Base-by-base conservation (phyloP, 1,284 basidiomycete genomes). In the Rhodotorula mucilaginosa region DNA sequence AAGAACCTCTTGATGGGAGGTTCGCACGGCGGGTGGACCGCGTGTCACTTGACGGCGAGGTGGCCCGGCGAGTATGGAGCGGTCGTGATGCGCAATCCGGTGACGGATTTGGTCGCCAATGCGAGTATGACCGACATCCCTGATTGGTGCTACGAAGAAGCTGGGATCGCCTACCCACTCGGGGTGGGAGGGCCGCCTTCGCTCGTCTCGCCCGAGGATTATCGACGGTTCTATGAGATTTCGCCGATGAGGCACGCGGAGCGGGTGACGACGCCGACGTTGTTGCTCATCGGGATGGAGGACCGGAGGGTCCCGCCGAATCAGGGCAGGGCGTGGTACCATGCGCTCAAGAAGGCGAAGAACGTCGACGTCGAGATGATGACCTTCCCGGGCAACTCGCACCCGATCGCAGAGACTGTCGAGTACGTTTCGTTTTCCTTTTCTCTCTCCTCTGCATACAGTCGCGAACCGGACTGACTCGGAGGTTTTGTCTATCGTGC, bases 11-110 rank as follows among this genome's bases (percentile, higher is more conserved):
- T 90, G 5, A 82, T 80, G 48, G 90, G 90, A 3, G 89, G 89
- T 52, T 89, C 87, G 68, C 90, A 91, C 75, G 89, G 89, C 1
- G 90, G 89, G 2, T 91, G 89, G 79, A 82, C 90, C 23, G 78
- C 84, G 15, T 86, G 83, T 0, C 88, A 90, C 54, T 47, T 90
- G n/a, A 85, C 89, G 58, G 86, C 86, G 0, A 85, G 86, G 72
- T 85, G 85, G 75, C 88, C 88, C 0, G 83, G 85, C 47, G 78
- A 85, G 34, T 90, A 89, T 80, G 84, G 83, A 15, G 88, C 88
- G 0, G 86, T 86, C 0, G 84, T 86, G 51, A 76, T 90, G 64
- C 85, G 88, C 58, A 91, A 91, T 76, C 90, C 90, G 0, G 90
- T 91, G 68, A 87, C 87, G 61, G 86, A 86, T 16, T 82, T 82